phyloP scores from a whole-genome alignment of 805 yeast species.

The Hanseniaspora vineae region DNA sequence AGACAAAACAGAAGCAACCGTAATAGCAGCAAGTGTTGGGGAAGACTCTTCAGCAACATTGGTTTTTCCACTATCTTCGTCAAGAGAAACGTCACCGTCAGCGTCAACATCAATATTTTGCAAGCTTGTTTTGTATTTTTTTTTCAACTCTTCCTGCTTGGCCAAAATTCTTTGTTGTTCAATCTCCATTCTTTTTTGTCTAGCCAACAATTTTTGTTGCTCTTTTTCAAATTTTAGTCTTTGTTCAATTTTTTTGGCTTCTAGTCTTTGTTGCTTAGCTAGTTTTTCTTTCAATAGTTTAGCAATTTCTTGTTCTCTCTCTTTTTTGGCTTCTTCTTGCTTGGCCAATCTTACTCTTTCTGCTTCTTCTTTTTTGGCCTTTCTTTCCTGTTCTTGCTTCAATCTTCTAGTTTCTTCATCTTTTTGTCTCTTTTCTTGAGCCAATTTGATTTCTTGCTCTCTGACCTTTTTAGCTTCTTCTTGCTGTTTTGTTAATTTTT shows the following conservation, averaged over 20 bases:
- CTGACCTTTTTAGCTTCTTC: background rate
- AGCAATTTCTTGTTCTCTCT: background rate
- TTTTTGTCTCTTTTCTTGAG: background rate
- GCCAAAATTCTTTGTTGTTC: conserved; percentile 4
- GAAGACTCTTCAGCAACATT: background rate
- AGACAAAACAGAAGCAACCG: background rate
- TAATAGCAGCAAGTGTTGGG: background rate
- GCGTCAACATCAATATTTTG: background rate
- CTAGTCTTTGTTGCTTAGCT: background rate
- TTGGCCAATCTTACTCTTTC: background rate
- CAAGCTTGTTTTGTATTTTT: conserved; percentile 1
- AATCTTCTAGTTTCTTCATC: background rate
- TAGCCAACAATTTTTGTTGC: conserved; percentile 1
- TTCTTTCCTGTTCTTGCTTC: background rate
- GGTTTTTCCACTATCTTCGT: background rate
- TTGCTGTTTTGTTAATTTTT: background rate
- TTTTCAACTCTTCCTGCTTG: conserved; percentile 2
- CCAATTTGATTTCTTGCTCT: background rate
- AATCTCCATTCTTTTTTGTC: conserved; percentile 2
- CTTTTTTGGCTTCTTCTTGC: conserved; percentile 1
- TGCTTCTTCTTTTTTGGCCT: background rate
- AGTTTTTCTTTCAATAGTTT: background rate
- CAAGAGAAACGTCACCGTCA: background rate
- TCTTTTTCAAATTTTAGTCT: background rate
- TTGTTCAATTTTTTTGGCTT: background rate